Evolutionary conservation across 1,284 basidiomycete species (phyloP), one percentile per base, ranked within the genome.

Genomic region (Boletus semigastroideus): DNA sequence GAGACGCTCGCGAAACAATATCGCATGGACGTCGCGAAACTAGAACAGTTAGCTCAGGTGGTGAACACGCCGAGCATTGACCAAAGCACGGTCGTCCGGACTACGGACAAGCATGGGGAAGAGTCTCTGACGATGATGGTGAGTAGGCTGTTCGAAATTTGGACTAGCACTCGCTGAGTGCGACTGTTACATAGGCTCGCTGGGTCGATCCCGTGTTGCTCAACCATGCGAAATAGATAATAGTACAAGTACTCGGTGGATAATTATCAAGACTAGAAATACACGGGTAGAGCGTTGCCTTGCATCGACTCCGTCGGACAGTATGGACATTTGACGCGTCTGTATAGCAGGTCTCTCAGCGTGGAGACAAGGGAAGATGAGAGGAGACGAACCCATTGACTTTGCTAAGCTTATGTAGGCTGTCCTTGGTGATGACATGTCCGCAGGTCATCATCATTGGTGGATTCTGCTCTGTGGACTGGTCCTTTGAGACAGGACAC

Each of bases 401-500:
- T 73, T 96, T 97, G 64, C 87, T 84, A 43, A 98, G 74, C 66
- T 93, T 91, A 54, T 83, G 80, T 59, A 97, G 74, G 66, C 90
- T 94, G 61, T 97, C 94, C 64, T 88, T 87, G 2, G 91, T 87
- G 45, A 98, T 85, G 34, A 96, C 93, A 71, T 99, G 97, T 1
- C 96, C 96, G 67, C 96, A 99, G 1, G 78, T 74, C 77, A 99
- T 86, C 91, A 98, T 95, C 92, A 97, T 97, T 0, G 96, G 96
- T 19, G 95, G 97, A 68, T 99, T 99, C 53, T 79, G 69, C 48
- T 94, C 90, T 1, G 92, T 96, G 13, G 93, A 86, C 71, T 97
- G 94, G 66, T 99, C 96, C 72, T 98, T 99, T 14, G 92, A 96
- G 28, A 99, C 96, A 1, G 97, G 94, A 70, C 97, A 99, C 39